Conservation (phyloP, 2,329 filamentous ascomycete genomes). For the Colletotrichum ledebouriae region DNA sequence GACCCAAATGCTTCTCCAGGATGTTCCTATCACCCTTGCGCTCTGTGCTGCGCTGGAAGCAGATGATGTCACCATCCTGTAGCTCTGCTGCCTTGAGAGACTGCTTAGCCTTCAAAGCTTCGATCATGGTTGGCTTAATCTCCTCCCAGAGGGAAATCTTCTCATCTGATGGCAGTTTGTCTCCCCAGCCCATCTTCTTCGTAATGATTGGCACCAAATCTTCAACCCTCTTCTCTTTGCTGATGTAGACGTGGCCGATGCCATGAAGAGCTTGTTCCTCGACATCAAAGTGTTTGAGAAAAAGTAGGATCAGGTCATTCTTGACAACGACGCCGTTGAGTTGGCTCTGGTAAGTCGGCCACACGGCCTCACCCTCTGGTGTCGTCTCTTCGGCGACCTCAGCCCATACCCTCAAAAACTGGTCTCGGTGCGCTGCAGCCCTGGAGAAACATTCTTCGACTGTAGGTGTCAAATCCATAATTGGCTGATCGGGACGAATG, state of each 20-base stretch:
- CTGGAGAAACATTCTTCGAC: conserved; percentile 76
- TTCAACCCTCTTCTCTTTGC: conserved; percentile 86
- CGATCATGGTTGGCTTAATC: conserved; percentile 98
- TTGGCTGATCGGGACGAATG: conserved; percentile 87
- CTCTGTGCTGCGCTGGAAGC: conserved; percentile 80
- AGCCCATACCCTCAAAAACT: conserved; percentile 87
- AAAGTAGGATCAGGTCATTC: conserved; percentile 81
- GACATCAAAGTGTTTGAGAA: conserved; percentile 92
- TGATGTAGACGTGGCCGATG: conserved; percentile 87
- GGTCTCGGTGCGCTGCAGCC: conserved; percentile 71
- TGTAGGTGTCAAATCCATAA: conserved; percentile 82
- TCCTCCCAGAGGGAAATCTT: conserved; percentile 87
- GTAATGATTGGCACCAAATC: conserved; percentile 85
- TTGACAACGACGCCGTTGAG: conserved; percentile 69
- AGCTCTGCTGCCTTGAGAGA: conserved; percentile 92
- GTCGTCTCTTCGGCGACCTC: conserved; percentile 80
- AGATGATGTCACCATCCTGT: conserved; percentile 96
- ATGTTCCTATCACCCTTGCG: conserved; percentile 58
- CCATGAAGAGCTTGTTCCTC: conserved; percentile 81
- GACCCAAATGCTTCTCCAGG: conserved; percentile 54
- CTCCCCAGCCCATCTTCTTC: conserved; percentile 87
- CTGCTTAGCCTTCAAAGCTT: conserved; percentile 90
- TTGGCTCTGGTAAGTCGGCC: conserved; percentile 74
- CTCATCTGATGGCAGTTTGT: conserved; percentile 75
- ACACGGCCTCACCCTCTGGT: conserved; percentile 77